phyloP scores from a whole-genome alignment of 345 rosid species.

The Turnera subulata region DNA sequence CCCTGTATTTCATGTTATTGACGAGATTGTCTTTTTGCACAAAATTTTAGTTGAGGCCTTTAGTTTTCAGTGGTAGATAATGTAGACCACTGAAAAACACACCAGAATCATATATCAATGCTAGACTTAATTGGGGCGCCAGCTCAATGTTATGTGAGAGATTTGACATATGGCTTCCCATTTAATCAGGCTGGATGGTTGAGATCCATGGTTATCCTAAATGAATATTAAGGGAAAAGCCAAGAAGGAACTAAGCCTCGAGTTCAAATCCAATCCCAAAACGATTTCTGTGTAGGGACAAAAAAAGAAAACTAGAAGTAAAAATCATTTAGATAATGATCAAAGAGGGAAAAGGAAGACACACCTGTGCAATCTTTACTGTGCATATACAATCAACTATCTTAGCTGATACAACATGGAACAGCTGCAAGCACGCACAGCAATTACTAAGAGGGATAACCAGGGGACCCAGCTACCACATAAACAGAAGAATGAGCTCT shows the following conservation, averaged over 20 bases:
- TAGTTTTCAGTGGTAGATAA: background rate
- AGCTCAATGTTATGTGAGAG: background rate
- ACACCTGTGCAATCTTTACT: constrained; percentile 90
- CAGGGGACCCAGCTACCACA: constrained; percentile 1
- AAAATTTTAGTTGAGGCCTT: background rate
- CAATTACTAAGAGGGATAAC: constrained; percentile 11
- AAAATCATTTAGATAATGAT: too few relatives aligned
- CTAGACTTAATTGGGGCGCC: background rate
- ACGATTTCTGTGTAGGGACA: too few relatives aligned
- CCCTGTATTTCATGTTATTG: too few relatives aligned
- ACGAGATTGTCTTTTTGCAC: too few relatives aligned
- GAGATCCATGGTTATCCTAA: background rate
- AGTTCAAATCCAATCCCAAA: too few relatives aligned
- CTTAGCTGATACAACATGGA: constrained; percentile 49
- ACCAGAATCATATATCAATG: background rate
- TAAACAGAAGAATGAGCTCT: constrained; percentile 1
- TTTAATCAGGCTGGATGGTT: background rate
- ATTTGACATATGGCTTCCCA: background rate
- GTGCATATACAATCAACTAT: constrained; percentile 63
- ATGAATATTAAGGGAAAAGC: background rate
- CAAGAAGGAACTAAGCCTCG: background rate
- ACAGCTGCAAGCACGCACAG: constrained; percentile 46
- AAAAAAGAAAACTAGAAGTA: too few relatives aligned
- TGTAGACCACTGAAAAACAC: background rate
- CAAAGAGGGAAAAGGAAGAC: constrained; percentile 5